These are phyloP conservation scores for Stellera chamaejasme DNA, from an alignment of 345 rosid species.

Conservation along the genomic window DNA sequence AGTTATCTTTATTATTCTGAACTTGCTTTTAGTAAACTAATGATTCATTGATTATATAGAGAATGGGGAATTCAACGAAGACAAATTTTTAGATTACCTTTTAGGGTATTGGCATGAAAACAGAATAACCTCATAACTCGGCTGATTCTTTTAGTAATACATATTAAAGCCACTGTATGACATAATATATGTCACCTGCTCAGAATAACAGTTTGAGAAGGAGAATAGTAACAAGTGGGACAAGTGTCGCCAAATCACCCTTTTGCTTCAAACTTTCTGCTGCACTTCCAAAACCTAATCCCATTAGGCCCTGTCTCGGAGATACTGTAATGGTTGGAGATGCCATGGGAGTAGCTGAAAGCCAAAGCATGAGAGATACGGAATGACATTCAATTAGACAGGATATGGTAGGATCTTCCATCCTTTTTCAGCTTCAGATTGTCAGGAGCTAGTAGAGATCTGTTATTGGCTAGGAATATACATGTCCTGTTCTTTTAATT, in stretches of 20 bases:
- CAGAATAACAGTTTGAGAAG: constrained; percentile 13
- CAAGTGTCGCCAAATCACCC: constrained; percentile 10
- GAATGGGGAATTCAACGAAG: too few relatives aligned
- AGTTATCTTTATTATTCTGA: too few relatives aligned
- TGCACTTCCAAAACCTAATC: constrained; percentile 25
- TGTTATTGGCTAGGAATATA: too few relatives aligned
- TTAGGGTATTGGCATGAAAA: neutral
- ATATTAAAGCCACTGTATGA: neutral
- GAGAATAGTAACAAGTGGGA: constrained; percentile 24
- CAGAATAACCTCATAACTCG: neutral
- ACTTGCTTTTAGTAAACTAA: too few relatives aligned
- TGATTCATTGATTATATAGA: neutral
- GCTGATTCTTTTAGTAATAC: neutral
- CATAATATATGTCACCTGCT: constrained; percentile 3
- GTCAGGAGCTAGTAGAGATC: too few relatives aligned
- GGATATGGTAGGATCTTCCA: too few relatives aligned
- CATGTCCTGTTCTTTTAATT: too few relatives aligned
- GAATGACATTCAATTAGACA: neutral
- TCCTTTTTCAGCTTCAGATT: too few relatives aligned
- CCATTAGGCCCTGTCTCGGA: constrained; percentile 35
- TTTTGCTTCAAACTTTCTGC: constrained; percentile 22
- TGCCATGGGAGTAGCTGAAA: constrained; percentile 36
- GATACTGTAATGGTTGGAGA: constrained; percentile 23
- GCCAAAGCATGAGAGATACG: neutral
- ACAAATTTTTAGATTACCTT: too few relatives aligned